These are phyloP conservation scores for Firmiana major DNA, from an alignment of 345 rosid genomes.

Conservation along the genomic window DNA sequence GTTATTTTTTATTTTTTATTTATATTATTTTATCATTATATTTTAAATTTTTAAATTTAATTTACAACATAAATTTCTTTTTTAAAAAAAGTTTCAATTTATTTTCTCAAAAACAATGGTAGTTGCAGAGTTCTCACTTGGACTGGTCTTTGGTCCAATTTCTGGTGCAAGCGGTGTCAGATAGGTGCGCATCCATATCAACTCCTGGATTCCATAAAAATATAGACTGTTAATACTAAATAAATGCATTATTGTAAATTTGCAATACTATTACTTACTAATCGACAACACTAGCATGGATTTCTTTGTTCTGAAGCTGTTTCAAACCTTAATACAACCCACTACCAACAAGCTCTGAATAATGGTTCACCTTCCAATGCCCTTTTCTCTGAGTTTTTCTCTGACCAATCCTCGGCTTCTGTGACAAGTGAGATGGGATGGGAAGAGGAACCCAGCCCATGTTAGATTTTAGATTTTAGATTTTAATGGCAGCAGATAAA, in stretches of 20 bases:
- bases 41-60: no score
- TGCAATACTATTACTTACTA: not conserved
- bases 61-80: no score
- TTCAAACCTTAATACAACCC: no score
- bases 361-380: no score
- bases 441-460: not conserved
- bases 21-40: no score
- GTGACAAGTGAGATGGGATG: conserved; percentile 19
- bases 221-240: not conserved
- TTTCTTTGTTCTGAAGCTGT: not conserved
- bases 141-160: conserved; percentile 79
- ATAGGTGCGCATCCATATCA: not conserved
- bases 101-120: not conserved
- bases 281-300: not conserved
- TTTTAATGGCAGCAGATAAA: conserved; percentile 32
- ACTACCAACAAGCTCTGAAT: no score
- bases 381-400: no score
- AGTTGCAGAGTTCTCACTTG: conserved; percentile 21
- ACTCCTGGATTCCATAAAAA: not conserved
- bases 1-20: no score
- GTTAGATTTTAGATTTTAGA: conserved; percentile 10
- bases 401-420: conserved; percentile 34
- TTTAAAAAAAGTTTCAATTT: not conserved
- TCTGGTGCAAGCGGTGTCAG: conserved; percentile 55
- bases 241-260: no score